Conservation (phyloP, 1,139 yeast genomes). For the Geotrichum restrictum region DNA sequence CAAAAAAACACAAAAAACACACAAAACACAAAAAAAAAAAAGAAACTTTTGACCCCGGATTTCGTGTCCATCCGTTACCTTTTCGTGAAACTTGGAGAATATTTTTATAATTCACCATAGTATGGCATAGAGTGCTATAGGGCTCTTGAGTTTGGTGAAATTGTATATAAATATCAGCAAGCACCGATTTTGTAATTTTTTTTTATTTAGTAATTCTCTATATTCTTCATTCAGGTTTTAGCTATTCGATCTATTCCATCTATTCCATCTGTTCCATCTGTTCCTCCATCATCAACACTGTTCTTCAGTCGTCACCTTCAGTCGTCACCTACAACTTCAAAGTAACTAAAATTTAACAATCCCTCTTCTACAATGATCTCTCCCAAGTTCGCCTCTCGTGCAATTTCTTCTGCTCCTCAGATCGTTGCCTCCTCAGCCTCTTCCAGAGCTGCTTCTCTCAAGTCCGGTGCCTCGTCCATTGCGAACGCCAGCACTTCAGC, state of each 20-base stretch:
- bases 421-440: not conserved
- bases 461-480: not conserved
- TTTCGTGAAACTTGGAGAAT: no score
- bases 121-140: no score
- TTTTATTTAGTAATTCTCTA: not conserved
- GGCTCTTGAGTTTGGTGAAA: not conserved
- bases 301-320: not conserved
- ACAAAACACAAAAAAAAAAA: no score
- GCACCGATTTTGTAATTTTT: not conserved
- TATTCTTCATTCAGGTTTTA: no score
- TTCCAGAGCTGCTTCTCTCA: not conserved
- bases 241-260: not conserved
- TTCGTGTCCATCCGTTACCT: no score
- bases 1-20: no score
- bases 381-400: not conserved
- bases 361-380: not conserved
- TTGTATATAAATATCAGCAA: conserved; percentile 2
- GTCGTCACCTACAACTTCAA: not conserved
- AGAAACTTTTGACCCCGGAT: no score
- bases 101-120: no score
- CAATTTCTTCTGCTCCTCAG: not conserved
- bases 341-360: not conserved
- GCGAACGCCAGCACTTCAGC: not conserved
- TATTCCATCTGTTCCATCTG: not conserved
- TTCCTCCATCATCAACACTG: not conserved